A percentile compares a stretch with the other conserved stretches of the same genome.
These are phyloP conservation scores for Aureobasidium sp. DNA, from an alignment of 2,329 filamentous ascomycete genomes.

Conservation along the genomic window DNA sequence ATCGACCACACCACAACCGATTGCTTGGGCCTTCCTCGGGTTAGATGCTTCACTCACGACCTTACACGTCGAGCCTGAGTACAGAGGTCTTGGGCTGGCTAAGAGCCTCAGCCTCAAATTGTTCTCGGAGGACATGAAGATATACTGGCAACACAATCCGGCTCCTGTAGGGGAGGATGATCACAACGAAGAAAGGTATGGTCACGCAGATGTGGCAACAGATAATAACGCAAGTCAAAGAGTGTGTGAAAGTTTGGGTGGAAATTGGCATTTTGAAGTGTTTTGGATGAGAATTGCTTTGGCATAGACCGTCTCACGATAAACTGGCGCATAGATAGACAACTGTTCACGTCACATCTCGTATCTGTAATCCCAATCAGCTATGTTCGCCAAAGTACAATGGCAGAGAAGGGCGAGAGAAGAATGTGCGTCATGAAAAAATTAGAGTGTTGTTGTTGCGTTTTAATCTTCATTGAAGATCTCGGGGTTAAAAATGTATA, in stretches of 20 bases:
- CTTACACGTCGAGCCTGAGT: slow-evolving; percentile 53
- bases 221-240: slow-evolving; percentile 55
- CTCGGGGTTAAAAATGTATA: slow-evolving; percentile 62
- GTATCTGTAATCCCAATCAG: slow-evolving; percentile 9
- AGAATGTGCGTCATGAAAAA: slow-evolving; percentile 53
- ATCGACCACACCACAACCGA: slow-evolving; percentile 43
- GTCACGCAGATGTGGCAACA: slow-evolving; percentile 56
- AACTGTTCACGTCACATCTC: background rate
- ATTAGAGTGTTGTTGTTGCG: slow-evolving; percentile 65
- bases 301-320: slow-evolving; percentile 16
- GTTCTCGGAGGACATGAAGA: slow-evolving; percentile 43
- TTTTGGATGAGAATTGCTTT: slow-evolving; percentile 50
- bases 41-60: slow-evolving; percentile 55
- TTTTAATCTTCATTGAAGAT: slow-evolving; percentile 52
- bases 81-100: slow-evolving; percentile 56
- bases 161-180: slow-evolving; percentile 16
- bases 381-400: background rate
- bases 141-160: slow-evolving; percentile 26
- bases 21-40: slow-evolving; percentile 61
- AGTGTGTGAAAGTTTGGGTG: slow-evolving; percentile 57
- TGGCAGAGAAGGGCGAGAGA: background rate
- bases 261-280: slow-evolving; percentile 47
- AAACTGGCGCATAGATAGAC: background rate
- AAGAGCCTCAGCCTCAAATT: slow-evolving; percentile 54
- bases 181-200: slow-evolving; percentile 40